phyloP scores from a whole-genome alignment of 768 basidiomycete species.

The Rubroboletus satanas region DNA sequence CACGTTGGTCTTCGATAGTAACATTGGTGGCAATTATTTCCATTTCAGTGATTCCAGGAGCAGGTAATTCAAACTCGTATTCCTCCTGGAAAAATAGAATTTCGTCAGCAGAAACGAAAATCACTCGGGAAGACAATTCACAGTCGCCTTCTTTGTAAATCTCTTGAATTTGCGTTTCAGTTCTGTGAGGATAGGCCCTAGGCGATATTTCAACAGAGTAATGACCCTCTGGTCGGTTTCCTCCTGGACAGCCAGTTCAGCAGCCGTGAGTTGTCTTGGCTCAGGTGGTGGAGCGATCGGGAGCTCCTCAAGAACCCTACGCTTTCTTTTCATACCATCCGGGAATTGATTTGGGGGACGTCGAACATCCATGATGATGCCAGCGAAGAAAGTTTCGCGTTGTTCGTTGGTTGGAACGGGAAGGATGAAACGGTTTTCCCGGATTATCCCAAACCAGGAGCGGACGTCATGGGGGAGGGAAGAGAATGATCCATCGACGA shows the following conservation, averaged over 20 bases:
- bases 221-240: constrained; percentile 77
- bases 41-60: constrained; percentile 25
- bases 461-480: constrained; percentile 78
- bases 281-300: constrained; percentile 88
- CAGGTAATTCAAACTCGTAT: constrained; percentile 51
- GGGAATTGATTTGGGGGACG: constrained; percentile 85
- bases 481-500: constrained; percentile 74
- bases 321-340: constrained; percentile 80
- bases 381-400: constrained; percentile 71
- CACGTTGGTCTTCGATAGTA: constrained; percentile 39
- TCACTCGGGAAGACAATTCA: constrained; percentile 35
- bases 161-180: constrained; percentile 90
- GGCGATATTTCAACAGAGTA: constrained; percentile 81
- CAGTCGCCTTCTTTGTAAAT: constrained; percentile 76
- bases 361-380: constrained; percentile 62
- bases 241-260: constrained; percentile 77
- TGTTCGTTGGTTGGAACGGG: constrained; percentile 48
- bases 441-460: constrained; percentile 82
- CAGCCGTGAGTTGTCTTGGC: constrained; percentile 74
- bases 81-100: constrained; percentile 55
- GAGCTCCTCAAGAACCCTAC: constrained; percentile 79
- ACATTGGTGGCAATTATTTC: constrained; percentile 37
- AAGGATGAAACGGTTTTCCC: constrained; percentile 72
- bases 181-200: constrained; percentile 86
- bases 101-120: constrained; percentile 9